These are phyloP conservation scores for Tetrahymena borealis DNA, from an alignment of 73 alveolate species.

Conservation along the genomic window DNA sequence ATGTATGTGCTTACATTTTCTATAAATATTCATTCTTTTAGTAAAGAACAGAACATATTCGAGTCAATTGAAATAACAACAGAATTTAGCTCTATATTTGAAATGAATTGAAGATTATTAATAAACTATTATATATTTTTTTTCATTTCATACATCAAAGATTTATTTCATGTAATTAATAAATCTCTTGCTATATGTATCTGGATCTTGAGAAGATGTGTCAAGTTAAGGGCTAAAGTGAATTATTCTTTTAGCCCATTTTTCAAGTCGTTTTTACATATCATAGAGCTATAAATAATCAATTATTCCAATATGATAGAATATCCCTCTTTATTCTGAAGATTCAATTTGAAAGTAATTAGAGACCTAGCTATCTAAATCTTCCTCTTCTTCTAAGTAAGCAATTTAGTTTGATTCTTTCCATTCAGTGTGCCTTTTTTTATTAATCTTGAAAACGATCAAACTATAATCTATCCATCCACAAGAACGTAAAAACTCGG, in stretches of 20 bases:
- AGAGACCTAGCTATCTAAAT: neutral
- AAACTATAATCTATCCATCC: slow-evolving; percentile 40
- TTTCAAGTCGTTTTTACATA: slow-evolving; percentile 14
- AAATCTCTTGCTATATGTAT: slow-evolving; percentile 12
- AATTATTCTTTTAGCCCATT: slow-evolving; percentile 24
- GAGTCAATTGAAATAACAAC: too few relatives aligned
- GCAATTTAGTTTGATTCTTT: neutral
- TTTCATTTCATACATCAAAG: neutral
- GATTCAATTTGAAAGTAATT: neutral
- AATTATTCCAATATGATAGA: slow-evolving; percentile 35
- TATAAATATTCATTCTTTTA: too few relatives aligned
- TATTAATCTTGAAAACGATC: slow-evolving; percentile 26
- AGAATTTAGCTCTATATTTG: too few relatives aligned
- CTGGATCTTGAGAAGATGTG: slow-evolving; percentile 31
- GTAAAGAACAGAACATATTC: too few relatives aligned
- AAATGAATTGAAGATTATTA: too few relatives aligned
- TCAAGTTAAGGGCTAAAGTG: slow-evolving; percentile 11
- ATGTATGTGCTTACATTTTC: too few relatives aligned
- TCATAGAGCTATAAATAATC: slow-evolving; percentile 37
- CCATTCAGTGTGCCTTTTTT: neutral
- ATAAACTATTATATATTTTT: neutral
- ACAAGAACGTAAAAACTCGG: slow-evolving; percentile 10
- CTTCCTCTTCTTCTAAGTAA: slow-evolving; percentile 5
- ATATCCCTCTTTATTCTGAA: slow-evolving; percentile 16
- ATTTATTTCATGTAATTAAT: slow-evolving; percentile 9